Evolutionary conservation across 441 rosid genomes (phyloP), one percentile per base, ranked within the genome.

Genomic region (Erodium moschatum): DNA sequence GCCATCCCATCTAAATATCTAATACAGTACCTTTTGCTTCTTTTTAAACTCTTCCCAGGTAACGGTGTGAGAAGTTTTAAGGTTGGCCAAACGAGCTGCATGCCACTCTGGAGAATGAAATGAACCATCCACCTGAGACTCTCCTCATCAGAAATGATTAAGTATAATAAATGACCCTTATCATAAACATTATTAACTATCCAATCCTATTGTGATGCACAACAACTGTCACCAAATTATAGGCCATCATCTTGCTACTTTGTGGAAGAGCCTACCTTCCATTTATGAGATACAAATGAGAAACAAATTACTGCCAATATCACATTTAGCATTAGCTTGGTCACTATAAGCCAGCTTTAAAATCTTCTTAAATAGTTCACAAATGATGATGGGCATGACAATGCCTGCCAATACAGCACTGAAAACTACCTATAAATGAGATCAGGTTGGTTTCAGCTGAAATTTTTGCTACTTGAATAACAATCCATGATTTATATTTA

Each of bases 81-180:
- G 99, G 84, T 91, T 85, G 69, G 96, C 97, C 89, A 94, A 85
- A 82, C 97, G 99, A 83, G 99, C 97, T 86, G 97, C 99, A 88
- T 91, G 99, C 99, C 99, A 94, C 84, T 84, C 97, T 94, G 99
- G 99, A 83, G 97, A 86, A 91, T 91, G 99, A 91, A 94, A 94
- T 80, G 99, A 94, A 87, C 97, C 97, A 89, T 94, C 99, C 97
- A 94, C 97, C 99, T 94, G 97, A 63, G 97, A 91, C 85, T 77
- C 77, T 74, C 92, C 96, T 86, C 96, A 87, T 94, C 94, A 94
- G 94, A 85, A 84, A 81, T 27, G 85, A 81, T 79, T 89, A 79
- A 62, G 72, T 65, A 76, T 65, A 38, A 35, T 5, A 29, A 81
- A 68, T 31, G 7, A 44, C 69, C 38, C 69, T 56, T 50, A 70